Percentiles rank a stretch among this genome's conserved stretches.
Evolutionary conservation across 805 yeast species (phyloP).

Genomic region (Aciculoconidium aculeatum): DNA sequence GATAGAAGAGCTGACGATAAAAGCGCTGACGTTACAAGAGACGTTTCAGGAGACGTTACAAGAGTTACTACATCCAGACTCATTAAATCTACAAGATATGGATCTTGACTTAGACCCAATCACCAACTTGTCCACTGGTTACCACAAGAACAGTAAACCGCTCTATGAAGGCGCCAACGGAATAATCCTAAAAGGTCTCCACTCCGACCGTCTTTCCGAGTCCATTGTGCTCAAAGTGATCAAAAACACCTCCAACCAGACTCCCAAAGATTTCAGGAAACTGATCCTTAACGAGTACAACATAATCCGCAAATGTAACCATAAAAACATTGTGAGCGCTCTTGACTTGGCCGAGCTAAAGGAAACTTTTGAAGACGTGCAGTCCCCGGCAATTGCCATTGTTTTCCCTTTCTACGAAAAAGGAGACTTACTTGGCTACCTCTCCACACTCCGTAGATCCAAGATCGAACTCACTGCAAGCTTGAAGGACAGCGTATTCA

Average conservation of each 20-base stretch:
- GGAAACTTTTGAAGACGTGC: no score
- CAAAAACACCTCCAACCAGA: constrained; percentile 14
- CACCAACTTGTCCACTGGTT: constrained; percentile 15
- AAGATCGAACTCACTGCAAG: constrained; percentile 25
- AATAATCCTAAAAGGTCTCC: constrained; percentile 26
- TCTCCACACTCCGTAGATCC: constrained; percentile 33
- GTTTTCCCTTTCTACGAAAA: constrained; percentile 37
- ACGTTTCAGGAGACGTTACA: no score
- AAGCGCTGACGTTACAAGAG: no score
- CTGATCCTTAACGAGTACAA: constrained; percentile 19
- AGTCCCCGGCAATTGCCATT: constrained; percentile 23
- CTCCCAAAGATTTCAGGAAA: constrained; percentile 11
- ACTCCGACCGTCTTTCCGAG: constrained; percentile 11
- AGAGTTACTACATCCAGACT: no score
- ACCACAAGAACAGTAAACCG: constrained; percentile 22
- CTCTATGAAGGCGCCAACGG: constrained; percentile 42
- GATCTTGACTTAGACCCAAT: no score
- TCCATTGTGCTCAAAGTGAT: constrained; percentile 27
- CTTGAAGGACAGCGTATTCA: constrained; percentile 42
- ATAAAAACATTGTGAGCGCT: constrained; percentile 25
- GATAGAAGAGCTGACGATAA: no score
- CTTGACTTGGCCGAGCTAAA: constrained; percentile 18
- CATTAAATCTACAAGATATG: no score
- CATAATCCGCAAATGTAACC: constrained; percentile 20
- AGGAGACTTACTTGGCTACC: constrained; percentile 44